Base-by-base conservation (phyloP, 805 yeast species). In the Ogataea methanolica region DNA sequence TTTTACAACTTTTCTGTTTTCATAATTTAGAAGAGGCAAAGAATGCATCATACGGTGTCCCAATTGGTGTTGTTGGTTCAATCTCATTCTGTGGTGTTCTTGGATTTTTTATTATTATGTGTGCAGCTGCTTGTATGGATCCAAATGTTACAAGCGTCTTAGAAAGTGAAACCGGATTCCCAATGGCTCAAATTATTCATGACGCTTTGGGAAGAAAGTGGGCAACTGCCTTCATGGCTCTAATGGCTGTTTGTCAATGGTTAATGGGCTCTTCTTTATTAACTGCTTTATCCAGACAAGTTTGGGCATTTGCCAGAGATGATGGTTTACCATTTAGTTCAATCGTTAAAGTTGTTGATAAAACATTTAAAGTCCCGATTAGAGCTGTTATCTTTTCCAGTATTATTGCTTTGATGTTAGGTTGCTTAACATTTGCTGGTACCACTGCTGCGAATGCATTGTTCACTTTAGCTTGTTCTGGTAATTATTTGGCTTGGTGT, bases 261-360 rank as follows among this genome's bases (percentile, higher is more conserved):
- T 66, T 82, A 45, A 84, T 83, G 88, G 85, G 85, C 16, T 72
- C 79, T 26, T 79, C 85, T 4, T 73, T 78, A 45, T 67, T 82
- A 41, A 74, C 82, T 42, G 88, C 88, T 11, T 74, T 78, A 5
- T 81, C 87, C 4, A 75, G 90, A 63, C 89, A 83, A 62, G 72
- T 82, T 43, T 84, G 85, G 80, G 88, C 89, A 1, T 82, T 83
- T 63, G 81, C 88, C 36, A 77, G 92, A 68, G 92, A 85, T 62
- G 82, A 83, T 57, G 90, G 89, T n/a, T 71, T 85, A 49, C 91
- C 91, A 9, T 69, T 82, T 51, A 73, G 83, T 11, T 64, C 71
- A 37, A 69, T 69, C 58, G 72, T 85, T 51, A 79, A 82, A 53
- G 75, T 69, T 40, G 86, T 85, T 39, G 71, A 84, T 57, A 70